phyloP scores from a whole-genome alignment of 164 flowering plant genomes.

The Piper longum region DNA sequence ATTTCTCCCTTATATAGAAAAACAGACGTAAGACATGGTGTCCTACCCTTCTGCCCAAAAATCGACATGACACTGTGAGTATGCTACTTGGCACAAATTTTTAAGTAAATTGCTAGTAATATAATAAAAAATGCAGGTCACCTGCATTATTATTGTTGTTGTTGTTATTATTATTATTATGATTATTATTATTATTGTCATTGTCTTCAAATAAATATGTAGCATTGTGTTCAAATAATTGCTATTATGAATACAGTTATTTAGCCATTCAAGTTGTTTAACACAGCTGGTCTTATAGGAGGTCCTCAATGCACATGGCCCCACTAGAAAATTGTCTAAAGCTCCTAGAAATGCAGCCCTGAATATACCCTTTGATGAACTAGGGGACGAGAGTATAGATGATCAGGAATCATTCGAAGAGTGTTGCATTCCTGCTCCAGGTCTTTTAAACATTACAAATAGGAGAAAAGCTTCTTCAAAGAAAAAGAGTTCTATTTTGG shows the following conservation, averaged over 20 bases:
- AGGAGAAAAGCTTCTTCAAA: constrained; percentile 49
- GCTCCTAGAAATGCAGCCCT: constrained; percentile 31
- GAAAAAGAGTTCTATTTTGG: constrained; percentile 38
- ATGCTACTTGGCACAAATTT: neutral
- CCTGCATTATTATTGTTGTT: too few species aligned
- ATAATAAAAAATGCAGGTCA: too few species aligned
- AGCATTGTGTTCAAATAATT: too few species aligned
- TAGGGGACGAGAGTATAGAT: constrained; percentile 28
- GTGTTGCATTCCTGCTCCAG: constrained; percentile 54
- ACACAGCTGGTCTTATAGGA: constrained; percentile 19
- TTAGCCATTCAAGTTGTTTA: neutral
- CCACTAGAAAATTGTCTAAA: constrained; percentile 23
- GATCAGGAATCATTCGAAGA: constrained; percentile 12
- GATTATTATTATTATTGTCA: too few species aligned
- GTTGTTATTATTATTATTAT: too few species aligned
- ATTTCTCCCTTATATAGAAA: constrained; percentile 23
- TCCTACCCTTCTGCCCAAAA: constrained; percentile 37
- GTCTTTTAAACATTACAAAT: constrained; percentile 69
- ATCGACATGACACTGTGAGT: constrained; percentile 35
- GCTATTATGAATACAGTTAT: neutral
- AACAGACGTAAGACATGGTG: constrained; percentile 97
- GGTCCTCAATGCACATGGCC: constrained; percentile 11
- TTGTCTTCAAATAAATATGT: too few species aligned
- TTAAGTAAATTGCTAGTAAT: neutral
- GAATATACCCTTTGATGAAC: constrained; percentile 65